These are phyloP conservation scores for Termitomyces bulborhizus DNA, from an alignment of 768 basidiomycete genomes.

Conservation along the genomic window DNA sequence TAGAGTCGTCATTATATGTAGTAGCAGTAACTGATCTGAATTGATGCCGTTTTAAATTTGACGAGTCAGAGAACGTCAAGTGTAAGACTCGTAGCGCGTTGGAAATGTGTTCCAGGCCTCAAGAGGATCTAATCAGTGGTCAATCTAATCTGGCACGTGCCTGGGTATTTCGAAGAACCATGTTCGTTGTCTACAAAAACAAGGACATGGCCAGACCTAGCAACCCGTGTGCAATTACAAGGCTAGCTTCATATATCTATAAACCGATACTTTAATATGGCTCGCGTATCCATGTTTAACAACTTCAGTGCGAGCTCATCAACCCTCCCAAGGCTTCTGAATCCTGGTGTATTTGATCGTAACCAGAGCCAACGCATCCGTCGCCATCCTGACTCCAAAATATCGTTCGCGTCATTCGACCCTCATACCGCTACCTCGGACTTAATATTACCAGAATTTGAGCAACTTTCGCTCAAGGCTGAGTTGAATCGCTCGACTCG, in stretches of 20 bases:
- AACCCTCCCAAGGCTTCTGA: slow-evolving; percentile 15
- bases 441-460: slow-evolving; percentile 27
- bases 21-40: neutral
- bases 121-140: neutral
- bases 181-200: neutral
- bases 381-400: slow-evolving; percentile 47
- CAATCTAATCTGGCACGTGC: slow-evolving; percentile 14
- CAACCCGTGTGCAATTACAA: slow-evolving; percentile 17
- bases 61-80: slow-evolving; percentile 18
- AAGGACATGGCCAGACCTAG: slow-evolving; percentile 5
- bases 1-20: slow-evolving; percentile 41
- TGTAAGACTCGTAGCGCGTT: slow-evolving; percentile 6
- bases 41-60: slow-evolving; percentile 9
- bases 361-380: slow-evolving; percentile 57
- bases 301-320: slow-evolving; percentile 18
- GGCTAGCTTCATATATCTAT: neutral
- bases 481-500: slow-evolving; percentile 56
- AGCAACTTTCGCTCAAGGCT: slow-evolving; percentile 37
- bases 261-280: neutral
- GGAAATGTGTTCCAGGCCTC: neutral
- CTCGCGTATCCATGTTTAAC: neutral
- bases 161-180: neutral
- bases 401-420: slow-evolving; percentile 75
- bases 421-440: slow-evolving; percentile 52
- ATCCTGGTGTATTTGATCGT: slow-evolving; percentile 62